phyloP scores from a whole-genome alignment of 106 monocot species.

The Xerophyta viscosa region DNA sequence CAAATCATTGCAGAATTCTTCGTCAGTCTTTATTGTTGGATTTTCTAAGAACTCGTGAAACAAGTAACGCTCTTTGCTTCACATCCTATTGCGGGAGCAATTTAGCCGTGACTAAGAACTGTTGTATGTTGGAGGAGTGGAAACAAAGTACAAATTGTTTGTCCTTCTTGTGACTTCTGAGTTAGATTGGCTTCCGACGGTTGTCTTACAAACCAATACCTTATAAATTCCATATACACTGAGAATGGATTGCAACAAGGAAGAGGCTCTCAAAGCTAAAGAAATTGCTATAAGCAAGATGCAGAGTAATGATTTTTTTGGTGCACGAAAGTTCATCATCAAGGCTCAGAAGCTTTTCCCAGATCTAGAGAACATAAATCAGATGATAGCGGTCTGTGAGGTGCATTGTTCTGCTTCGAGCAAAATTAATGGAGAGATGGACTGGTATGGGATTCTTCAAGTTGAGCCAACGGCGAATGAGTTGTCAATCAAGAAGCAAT shows the following conservation, averaged over 20 bases:
- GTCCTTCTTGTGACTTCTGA: too few species aligned
- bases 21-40: too few species aligned
- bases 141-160: too few species aligned
- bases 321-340: conserved; percentile 41
- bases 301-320: conserved; percentile 52
- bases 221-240: too few species aligned
- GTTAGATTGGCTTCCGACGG: too few species aligned
- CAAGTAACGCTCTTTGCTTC: too few species aligned
- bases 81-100: too few species aligned
- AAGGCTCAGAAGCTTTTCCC: conserved; percentile 70
- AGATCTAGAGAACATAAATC: conserved; percentile 59
- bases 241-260: conserved; percentile 80
- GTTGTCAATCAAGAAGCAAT: conserved; percentile 67
- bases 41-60: too few species aligned
- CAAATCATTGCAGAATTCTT: too few species aligned
- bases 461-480: conserved; percentile 71
- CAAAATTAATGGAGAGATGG: conserved; percentile 45
- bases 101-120: too few species aligned
- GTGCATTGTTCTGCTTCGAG: conserved; percentile 59
- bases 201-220: too few species aligned
- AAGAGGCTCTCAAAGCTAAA: conserved; percentile 55
- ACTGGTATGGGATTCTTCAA: conserved; percentile 88
- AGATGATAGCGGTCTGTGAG: conserved; percentile 77
- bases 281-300: conserved; percentile 67
- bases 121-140: too few species aligned